phyloP scores from a whole-genome alignment of 306 rosid species.

The Inga laurina region DNA sequence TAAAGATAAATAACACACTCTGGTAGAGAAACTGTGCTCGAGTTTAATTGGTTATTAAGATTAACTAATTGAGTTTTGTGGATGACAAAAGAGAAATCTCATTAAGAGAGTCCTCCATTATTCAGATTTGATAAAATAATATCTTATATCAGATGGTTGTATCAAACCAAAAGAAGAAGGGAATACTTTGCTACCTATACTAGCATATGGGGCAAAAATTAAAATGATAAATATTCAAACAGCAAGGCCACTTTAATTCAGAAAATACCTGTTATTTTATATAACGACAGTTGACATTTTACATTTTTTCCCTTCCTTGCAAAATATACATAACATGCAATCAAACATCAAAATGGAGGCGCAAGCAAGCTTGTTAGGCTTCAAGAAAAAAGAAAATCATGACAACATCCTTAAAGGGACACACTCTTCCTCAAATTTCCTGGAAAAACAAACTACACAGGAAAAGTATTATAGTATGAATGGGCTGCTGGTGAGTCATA shows the following conservation, averaged over 20 bases:
- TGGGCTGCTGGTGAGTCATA: conserved; percentile 8
- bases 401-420: conserved; percentile 9
- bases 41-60: background rate
- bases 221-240: background rate
- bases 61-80: background rate
- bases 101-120: background rate
- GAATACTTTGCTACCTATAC: background rate
- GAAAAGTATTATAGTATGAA: conserved; percentile 5
- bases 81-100: background rate
- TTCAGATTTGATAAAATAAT: background rate
- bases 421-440: conserved; percentile 15
- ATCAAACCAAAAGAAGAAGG: background rate
- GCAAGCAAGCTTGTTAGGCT: conserved; percentile 20
- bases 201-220: background rate
- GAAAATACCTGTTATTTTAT: background rate
- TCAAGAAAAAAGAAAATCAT: background rate
- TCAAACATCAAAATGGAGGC: conserved; percentile 10
- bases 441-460: background rate
- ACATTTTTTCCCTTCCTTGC: background rate
- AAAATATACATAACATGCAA: background rate
- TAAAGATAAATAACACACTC: background rate
- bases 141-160: background rate
- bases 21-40: background rate
- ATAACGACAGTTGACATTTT: background rate
- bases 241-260: background rate